Conservation (phyloP, 1,284 basidiomycete genomes). For the Vanrija humicola region DNA sequence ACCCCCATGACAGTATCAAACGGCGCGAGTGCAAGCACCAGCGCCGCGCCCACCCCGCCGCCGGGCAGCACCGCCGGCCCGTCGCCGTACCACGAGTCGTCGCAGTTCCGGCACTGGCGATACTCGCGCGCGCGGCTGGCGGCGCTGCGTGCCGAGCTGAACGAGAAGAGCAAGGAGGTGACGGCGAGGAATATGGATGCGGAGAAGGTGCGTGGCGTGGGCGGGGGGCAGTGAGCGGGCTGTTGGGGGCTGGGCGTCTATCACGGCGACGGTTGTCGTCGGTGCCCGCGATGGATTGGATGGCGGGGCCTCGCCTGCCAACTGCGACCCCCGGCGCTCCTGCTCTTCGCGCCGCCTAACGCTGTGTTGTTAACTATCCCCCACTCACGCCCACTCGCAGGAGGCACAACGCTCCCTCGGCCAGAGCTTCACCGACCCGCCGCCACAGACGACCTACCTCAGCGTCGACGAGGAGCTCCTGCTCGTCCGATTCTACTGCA, state of each 20-base stretch:
- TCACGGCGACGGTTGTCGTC: too few relatives aligned
- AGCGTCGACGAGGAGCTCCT: constrained; percentile 77
- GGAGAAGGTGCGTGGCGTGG: constrained; percentile 61
- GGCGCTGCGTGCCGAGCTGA: constrained; percentile 61
- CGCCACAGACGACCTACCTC: constrained; percentile 58
- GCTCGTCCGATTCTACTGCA: constrained; percentile 83
- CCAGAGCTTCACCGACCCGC: constrained; percentile 25
- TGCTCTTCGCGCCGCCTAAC: too few relatives aligned
- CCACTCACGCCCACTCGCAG: constrained; percentile 18
- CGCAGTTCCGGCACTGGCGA: constrained; percentile 83
- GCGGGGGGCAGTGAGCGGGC: not conserved
- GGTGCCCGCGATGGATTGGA: too few relatives aligned
- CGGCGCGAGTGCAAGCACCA: too few relatives aligned
- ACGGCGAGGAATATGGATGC: constrained; percentile 72
- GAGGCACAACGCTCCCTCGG: constrained; percentile 30
- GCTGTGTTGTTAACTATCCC: not conserved
- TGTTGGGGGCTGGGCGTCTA: not conserved
- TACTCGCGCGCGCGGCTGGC: constrained; percentile 67
- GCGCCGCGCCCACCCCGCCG: too few relatives aligned
- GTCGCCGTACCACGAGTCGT: constrained; percentile 70
- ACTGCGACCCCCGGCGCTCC: not conserved
- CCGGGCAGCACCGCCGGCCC: constrained; percentile 12
- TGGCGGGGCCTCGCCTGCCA: not conserved
- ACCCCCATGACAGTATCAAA: too few relatives aligned
- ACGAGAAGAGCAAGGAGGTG: constrained; percentile 66